These are phyloP conservation scores for Neurospora intermedia DNA, from an alignment of 495 filamentous ascomycete species.

Conservation along the genomic window DNA sequence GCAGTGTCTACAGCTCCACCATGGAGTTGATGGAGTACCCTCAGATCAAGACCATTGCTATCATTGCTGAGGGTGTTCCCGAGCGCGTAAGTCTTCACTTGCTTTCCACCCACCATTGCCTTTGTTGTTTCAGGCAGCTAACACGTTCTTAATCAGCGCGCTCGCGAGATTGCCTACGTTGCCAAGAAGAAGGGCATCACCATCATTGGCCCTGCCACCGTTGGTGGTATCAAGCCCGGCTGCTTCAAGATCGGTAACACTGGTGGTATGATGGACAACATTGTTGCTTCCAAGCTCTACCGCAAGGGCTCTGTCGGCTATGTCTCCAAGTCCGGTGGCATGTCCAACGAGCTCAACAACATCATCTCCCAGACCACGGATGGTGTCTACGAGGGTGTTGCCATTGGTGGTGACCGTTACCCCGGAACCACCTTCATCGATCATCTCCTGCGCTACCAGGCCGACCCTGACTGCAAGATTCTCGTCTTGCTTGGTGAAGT, in stretches of 20 bases:
- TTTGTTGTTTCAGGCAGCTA: neutral
- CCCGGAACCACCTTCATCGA: constrained; percentile 99
- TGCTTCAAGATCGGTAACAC: constrained; percentile 99
- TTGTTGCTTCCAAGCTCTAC: constrained; percentile 99
- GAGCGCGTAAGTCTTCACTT: constrained; percentile 62
- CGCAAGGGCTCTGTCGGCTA: constrained; percentile 97
- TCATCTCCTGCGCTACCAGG: constrained; percentile 89
- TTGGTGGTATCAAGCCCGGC: constrained; percentile 98
- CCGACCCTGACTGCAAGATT: constrained; percentile 94
- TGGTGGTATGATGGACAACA: constrained; percentile 99
- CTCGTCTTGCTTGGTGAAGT: constrained; percentile 93
- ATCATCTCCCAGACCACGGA: constrained; percentile 92
- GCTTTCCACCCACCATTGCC: neutral
- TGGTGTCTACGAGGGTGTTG: constrained; percentile 97
- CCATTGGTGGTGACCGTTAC: constrained; percentile 97
- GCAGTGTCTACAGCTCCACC: constrained; percentile 93
- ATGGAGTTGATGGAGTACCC: constrained; percentile 97
- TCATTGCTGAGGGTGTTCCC: constrained; percentile 98
- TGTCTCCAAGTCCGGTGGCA: constrained; percentile 99
- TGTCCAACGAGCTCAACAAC: constrained; percentile 99
- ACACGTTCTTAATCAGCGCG: constrained; percentile 47
- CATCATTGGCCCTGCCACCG: constrained; percentile 96
- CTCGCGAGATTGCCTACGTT: constrained; percentile 91
- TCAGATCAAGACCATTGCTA: constrained; percentile 95
- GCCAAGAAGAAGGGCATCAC: constrained; percentile 97